Percentiles rank a stretch among this genome's conserved stretches.
These are phyloP conservation scores for Bipolaris victoriae DNA, from an alignment of 2,329 filamentous ascomycete genomes.

Conservation along the genomic window DNA sequence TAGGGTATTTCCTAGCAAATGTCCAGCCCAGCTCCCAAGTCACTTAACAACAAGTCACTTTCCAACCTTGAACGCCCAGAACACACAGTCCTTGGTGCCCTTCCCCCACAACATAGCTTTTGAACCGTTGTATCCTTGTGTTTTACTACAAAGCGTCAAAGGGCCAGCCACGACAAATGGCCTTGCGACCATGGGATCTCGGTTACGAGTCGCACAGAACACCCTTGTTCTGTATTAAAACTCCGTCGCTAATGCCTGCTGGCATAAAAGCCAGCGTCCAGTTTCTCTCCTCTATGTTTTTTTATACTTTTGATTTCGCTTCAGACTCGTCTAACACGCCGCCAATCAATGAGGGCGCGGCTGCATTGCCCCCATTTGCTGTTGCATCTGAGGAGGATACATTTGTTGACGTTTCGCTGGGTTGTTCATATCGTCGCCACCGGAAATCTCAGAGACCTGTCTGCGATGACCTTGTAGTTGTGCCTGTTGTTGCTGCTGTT, in stretches of 20 bases:
- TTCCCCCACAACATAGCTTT: constrained; percentile 4
- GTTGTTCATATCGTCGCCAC: constrained; percentile 58
- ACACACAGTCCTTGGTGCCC: constrained; percentile 8
- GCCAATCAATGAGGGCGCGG: constrained; percentile 53
- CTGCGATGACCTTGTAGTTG: constrained; percentile 54
- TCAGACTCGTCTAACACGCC: not conserved
- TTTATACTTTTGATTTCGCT: not conserved
- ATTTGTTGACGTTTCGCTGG: constrained; percentile 66
- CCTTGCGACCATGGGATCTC: not conserved
- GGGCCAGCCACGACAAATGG: constrained; percentile 13
- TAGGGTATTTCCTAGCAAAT: constrained; percentile 17
- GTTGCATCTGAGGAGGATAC: constrained; percentile 55
- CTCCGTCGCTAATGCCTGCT: constrained; percentile 4
- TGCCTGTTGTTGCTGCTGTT: constrained; percentile 30
- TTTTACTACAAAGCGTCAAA: constrained; percentile 4
- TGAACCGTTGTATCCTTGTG: constrained; percentile 6
- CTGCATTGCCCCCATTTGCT: constrained; percentile 58
- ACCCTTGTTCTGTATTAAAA: constrained; percentile 1
- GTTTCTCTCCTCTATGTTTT: not conserved
- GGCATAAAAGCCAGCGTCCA: not conserved
- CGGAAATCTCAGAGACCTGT: constrained; percentile 66
- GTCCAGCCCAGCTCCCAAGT: constrained; percentile 4
- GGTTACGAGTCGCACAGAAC: not conserved
- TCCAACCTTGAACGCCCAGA: constrained; percentile 8
- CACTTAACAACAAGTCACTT: not conserved